phyloP scores from a whole-genome alignment of 768 basidiomycete genomes.

The Boletus sp. region DNA sequence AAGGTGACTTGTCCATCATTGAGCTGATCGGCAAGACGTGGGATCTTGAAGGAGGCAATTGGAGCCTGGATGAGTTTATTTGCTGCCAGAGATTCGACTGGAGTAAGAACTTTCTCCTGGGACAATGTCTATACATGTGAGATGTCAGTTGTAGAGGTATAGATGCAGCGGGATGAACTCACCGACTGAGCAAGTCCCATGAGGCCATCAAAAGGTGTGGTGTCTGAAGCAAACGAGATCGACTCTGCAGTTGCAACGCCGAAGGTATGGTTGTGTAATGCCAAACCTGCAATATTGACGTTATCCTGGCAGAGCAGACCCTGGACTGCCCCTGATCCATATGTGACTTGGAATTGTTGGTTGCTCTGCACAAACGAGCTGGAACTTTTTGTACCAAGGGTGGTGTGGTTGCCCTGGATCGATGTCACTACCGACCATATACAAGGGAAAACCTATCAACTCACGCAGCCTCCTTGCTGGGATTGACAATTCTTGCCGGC shows the following conservation, averaged over 20 bases:
- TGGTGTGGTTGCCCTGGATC: constrained; percentile 57
- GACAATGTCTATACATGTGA: constrained; percentile 50
- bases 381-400: constrained; percentile 62
- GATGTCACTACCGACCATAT: constrained; percentile 19
- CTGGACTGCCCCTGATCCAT: constrained; percentile 67
- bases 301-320: constrained; percentile 66
- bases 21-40: constrained; percentile 62
- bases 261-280: constrained; percentile 58
- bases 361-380: constrained; percentile 57
- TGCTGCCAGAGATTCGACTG: constrained; percentile 65
- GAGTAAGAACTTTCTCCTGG: constrained; percentile 60
- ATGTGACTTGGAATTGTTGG: constrained; percentile 56
- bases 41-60: constrained; percentile 79
- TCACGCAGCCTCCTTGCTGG: constrained; percentile 40
- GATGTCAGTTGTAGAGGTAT: not conserved
- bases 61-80: constrained; percentile 56
- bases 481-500: constrained; percentile 53
- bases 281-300: constrained; percentile 60
- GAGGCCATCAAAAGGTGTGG: constrained; percentile 63
- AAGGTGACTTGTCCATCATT: constrained; percentile 81
- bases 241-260: constrained; percentile 64
- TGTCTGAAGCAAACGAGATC: constrained; percentile 52
- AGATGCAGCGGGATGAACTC: constrained; percentile 25
- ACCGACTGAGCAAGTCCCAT: constrained; percentile 79
- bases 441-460: constrained; percentile 11